These are phyloP conservation scores for Prototheca cutis DNA, from an alignment of 163 green algal species.

Conservation along the genomic window DNA sequence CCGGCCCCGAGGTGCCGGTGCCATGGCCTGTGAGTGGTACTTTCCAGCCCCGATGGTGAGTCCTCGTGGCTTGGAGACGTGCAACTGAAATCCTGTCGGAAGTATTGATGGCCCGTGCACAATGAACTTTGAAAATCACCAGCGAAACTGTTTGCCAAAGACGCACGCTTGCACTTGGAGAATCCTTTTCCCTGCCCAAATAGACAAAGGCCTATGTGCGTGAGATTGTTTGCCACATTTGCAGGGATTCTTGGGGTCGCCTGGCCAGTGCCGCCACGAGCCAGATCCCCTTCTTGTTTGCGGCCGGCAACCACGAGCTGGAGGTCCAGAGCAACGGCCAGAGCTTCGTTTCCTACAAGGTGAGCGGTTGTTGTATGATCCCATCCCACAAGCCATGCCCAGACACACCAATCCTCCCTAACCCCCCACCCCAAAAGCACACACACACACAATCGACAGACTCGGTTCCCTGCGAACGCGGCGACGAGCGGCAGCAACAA, in stretches of 20 bases:
- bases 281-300: neutral
- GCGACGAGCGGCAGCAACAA: neutral
- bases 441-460: neutral
- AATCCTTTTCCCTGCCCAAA: neutral
- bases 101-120: neutral
- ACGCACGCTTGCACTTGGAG: neutral
- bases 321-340: neutral
- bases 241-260: constrained; percentile 5
- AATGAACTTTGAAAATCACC: no score
- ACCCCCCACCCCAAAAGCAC: neutral
- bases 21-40: neutral
- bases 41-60: constrained; percentile 2
- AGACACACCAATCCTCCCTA: neutral
- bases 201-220: neutral
- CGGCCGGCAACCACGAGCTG: constrained; percentile 9
- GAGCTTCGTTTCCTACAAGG: neutral
- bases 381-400: neutral
- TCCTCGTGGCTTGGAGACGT: neutral
- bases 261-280: constrained; percentile 1
- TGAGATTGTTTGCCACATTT: neutral
- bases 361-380: neutral
- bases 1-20: neutral
- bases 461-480: neutral
- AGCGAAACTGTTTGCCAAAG: neutral
- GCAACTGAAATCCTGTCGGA: neutral